A percentile compares a stretch with the other conserved stretches of the same genome.
Evolutionary conservation across 805 yeast species (phyloP).

Genomic region (Suhomyces pyralidae): DNA sequence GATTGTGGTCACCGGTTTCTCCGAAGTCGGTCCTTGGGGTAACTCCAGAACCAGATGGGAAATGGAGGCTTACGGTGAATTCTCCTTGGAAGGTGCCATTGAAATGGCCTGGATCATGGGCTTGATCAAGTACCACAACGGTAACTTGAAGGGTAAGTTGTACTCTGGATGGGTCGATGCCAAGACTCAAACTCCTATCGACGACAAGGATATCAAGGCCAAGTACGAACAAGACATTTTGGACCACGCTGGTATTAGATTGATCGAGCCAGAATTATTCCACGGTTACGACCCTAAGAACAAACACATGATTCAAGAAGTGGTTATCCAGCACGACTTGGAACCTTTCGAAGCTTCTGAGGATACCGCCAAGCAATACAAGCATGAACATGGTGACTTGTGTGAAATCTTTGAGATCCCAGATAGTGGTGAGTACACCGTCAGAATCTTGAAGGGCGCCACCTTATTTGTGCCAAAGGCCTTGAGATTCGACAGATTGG

Average conservation of each 20-base stretch:
- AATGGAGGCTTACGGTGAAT: slow-evolving; percentile 94
- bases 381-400: slow-evolving; percentile 88
- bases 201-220: slow-evolving; percentile 87
- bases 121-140: slow-evolving; percentile 90
- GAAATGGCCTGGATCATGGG: slow-evolving; percentile 99
- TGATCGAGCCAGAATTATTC: slow-evolving; percentile 94
- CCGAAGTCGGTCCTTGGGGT: slow-evolving; percentile 99
- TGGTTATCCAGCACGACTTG: slow-evolving; percentile 92
- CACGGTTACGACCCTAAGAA: slow-evolving; percentile 91
- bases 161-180: slow-evolving; percentile 98
- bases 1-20: slow-evolving; percentile 94
- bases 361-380: slow-evolving; percentile 93
- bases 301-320: slow-evolving; percentile 92
- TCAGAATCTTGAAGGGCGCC: slow-evolving; percentile 89
- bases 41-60: slow-evolving; percentile 99
- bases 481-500: slow-evolving; percentile 67
- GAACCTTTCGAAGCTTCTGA: slow-evolving; percentile 94
- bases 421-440: slow-evolving; percentile 90
- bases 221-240: slow-evolving; percentile 87
- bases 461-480: slow-evolving; percentile 89
- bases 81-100: slow-evolving; percentile 94
- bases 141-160: slow-evolving; percentile 82
- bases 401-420: slow-evolving; percentile 88
- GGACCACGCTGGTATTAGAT: slow-evolving; percentile 94
- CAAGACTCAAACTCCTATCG: slow-evolving; percentile 88